phyloP scores from a whole-genome alignment of 306 rosid species.

The Acmispon strigosus region DNA sequence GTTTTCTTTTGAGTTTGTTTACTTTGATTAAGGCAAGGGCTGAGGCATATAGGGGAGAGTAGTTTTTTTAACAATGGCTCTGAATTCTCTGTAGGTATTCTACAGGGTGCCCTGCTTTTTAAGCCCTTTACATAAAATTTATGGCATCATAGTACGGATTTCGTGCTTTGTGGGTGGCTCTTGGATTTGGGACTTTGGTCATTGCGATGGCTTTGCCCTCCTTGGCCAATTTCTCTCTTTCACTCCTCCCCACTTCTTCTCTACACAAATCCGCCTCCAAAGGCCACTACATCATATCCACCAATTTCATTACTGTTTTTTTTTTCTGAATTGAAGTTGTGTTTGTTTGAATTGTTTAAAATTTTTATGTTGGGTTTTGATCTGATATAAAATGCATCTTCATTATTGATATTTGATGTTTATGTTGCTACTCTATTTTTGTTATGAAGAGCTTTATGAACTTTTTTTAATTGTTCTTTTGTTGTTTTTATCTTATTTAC shows the following conservation, averaged over 20 bases:
- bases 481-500: no score
- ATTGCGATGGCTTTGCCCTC: no score
- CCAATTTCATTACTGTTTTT: not conserved
- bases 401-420: no score
- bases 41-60: conserved; percentile 68
- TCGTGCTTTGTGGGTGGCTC: conserved; percentile 38
- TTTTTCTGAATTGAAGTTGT: no score
- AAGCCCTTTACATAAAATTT: conserved; percentile 40
- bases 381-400: no score
- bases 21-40: no score
- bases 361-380: no score
- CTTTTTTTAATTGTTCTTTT: no score
- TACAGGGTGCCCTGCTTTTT: conserved; percentile 65
- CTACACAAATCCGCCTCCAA: conserved; percentile 83
- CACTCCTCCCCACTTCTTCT: conserved; percentile 1
- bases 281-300: conserved; percentile 39
- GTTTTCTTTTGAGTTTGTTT: no score
- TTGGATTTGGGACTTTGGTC: conserved; percentile 20
- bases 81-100: conserved; percentile 75
- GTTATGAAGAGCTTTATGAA: no score
- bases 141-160: conserved; percentile 95
- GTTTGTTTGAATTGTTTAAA: no score
- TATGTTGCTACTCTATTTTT: no score
- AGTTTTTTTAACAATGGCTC: conserved; percentile 39
- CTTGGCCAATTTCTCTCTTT: not conserved